phyloP scores from a whole-genome alignment of 306 rosid species.

The Quercus alba region DNA sequence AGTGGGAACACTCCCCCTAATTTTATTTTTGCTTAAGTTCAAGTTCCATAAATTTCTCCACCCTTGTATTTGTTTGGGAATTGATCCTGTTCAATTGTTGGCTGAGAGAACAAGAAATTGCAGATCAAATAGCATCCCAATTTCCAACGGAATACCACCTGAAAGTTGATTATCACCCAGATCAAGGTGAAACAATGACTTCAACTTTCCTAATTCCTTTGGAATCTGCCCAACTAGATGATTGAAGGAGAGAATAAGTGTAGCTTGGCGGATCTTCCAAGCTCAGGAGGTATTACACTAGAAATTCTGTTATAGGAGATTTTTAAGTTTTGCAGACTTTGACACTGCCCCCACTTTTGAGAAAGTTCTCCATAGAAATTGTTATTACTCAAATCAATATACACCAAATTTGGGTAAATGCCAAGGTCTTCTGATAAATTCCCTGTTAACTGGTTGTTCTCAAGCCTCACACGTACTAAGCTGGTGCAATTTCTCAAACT shows the following conservation, averaged over 20 bases:
- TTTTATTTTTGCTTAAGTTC: too few relatives aligned
- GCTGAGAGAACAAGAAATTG: too few relatives aligned
- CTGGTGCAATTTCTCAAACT: constrained; percentile 11
- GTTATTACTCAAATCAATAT: constrained; percentile 13
- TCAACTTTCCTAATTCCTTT: constrained; percentile 15
- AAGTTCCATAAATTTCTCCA: too few relatives aligned
- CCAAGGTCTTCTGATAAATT: constrained; percentile 36
- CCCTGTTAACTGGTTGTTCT: constrained; percentile 26
- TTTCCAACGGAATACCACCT: too few relatives aligned
- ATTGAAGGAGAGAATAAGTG: constrained; percentile 21
- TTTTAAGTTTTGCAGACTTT: too few relatives aligned
- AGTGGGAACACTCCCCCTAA: neutral
- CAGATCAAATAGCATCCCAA: too few relatives aligned
- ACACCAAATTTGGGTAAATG: constrained; percentile 22
- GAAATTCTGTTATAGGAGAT: too few relatives aligned
- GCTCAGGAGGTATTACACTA: too few relatives aligned
- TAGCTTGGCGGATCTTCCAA: neutral
- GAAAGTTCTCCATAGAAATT: too few relatives aligned
- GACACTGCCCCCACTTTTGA: too few relatives aligned
- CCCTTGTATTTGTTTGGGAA: too few relatives aligned
- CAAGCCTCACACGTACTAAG: constrained; percentile 32
- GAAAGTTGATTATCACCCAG: neutral
- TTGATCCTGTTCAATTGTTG: too few relatives aligned
- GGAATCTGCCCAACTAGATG: constrained; percentile 32
- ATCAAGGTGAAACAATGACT: neutral